Percentiles rank a stretch among this genome's conserved stretches.
Conservation (phyloP, 2,329 filamentous ascomycete genomes). For the Simplicillium aogashimaense region DNA sequence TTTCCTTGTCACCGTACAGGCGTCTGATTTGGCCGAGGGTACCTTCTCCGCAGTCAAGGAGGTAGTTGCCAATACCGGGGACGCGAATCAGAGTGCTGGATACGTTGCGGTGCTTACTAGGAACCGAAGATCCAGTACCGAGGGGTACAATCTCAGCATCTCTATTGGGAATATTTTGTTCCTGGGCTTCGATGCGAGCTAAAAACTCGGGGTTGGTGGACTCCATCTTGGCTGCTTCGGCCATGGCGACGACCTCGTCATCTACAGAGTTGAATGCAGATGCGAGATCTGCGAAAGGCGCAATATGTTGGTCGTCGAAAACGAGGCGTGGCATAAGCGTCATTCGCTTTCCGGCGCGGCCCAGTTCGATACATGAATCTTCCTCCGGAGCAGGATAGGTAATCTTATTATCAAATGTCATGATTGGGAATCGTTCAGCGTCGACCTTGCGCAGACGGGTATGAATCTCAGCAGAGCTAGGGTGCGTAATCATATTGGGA, state of each 20-base stretch:
- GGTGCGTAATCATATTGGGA: constrained; percentile 64
- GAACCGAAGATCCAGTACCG: constrained; percentile 82
- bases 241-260: constrained; percentile 39
- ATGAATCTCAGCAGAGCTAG: constrained; percentile 55
- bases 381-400: constrained; percentile 11
- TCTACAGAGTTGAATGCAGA: constrained; percentile 29
- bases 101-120: constrained; percentile 92
- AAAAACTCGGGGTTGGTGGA: constrained; percentile 34
- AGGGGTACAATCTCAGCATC: constrained; percentile 79
- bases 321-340: constrained; percentile 36
- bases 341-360: constrained; percentile 32
- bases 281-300: constrained; percentile 36
- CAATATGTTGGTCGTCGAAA: constrained; percentile 34
- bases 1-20: constrained; percentile 53
- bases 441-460: constrained; percentile 66
- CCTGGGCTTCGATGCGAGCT: constrained; percentile 36
- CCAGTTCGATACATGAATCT: constrained; percentile 23
- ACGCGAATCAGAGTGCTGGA: constrained; percentile 78
- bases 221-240: constrained; percentile 33
- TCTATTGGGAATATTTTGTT: constrained; percentile 58
- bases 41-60: constrained; percentile 88
- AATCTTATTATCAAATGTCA: constrained; percentile 49
- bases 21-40: constrained; percentile 81
- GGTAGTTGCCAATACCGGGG: constrained; percentile 76
- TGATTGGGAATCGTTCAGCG: constrained; percentile 60